phyloP scores from a whole-genome alignment of 805 yeast genomes.

The Yarrowia alimentaria region DNA sequence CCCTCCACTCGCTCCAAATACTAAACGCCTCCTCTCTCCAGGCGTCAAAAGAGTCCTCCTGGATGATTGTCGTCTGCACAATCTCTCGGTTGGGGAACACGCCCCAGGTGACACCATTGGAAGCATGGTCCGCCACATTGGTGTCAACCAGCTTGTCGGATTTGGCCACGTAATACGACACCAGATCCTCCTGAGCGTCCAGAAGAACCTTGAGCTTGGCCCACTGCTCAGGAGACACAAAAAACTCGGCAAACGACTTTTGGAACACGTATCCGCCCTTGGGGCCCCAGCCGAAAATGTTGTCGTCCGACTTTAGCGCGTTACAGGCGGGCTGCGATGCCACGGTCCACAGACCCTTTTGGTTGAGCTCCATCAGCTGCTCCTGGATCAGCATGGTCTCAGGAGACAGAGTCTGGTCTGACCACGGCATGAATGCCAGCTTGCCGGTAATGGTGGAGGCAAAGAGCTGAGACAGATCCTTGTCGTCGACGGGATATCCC shows the following conservation, averaged over 20 bases:
- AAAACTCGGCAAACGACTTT: conserved; percentile 89
- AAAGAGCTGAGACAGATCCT: conserved; percentile 67
- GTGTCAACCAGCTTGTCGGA: conserved; percentile 52
- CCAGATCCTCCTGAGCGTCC: conserved; percentile 45
- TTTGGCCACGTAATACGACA: conserved; percentile 77
- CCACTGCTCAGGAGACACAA: conserved; percentile 76
- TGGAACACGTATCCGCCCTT: conserved; percentile 83
- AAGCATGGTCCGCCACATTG: conserved; percentile 52
- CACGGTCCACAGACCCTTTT: conserved; percentile 73
- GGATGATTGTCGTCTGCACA: conserved; percentile 88
- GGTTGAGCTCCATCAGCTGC: conserved; percentile 75
- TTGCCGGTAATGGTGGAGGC: conserved; percentile 70
- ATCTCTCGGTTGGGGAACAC: conserved; percentile 89
- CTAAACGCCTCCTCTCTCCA: conserved; percentile 96
- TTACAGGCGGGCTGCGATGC: conserved; percentile 96
- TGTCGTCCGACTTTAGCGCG: conserved; percentile 73
- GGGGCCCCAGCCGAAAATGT: conserved; percentile 98
- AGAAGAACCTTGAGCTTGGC: conserved; percentile 52
- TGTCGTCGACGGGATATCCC: conserved; percentile 67
- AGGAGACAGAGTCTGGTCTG: conserved; percentile 77
- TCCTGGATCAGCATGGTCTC: conserved; percentile 94
- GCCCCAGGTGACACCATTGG: conserved; percentile 96
- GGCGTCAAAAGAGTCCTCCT: conserved; percentile 86
- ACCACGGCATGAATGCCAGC: conserved; percentile 85
- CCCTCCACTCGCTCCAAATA: conserved; percentile 90